Conservation (phyloP, 2,329 filamentous ascomycete species). For the Daldinia sp. region DNA sequence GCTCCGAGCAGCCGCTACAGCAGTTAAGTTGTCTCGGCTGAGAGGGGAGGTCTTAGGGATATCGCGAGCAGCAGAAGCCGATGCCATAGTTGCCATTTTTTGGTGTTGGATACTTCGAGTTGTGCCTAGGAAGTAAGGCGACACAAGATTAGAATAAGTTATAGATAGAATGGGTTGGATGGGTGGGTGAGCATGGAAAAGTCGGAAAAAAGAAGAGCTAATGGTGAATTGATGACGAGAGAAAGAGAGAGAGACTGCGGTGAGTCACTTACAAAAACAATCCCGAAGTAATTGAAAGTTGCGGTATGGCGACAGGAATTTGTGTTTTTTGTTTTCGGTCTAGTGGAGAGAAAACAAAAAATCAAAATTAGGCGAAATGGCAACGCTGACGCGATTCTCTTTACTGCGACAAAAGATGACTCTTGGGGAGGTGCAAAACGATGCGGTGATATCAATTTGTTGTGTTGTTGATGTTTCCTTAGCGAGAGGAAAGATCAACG, state of each 20-base stretch:
- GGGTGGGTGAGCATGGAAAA: not conserved
- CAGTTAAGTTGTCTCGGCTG: conserved; percentile 78
- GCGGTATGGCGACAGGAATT: conserved; percentile 46
- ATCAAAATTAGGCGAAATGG: conserved; percentile 53
- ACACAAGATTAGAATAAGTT: conserved; percentile 49
- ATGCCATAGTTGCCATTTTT: conserved; percentile 74
- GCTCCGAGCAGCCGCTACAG: conserved; percentile 73
- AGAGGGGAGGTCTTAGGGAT: conserved; percentile 68
- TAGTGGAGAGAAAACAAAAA: conserved; percentile 49
- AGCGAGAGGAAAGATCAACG: conserved; percentile 54
- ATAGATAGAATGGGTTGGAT: conserved; percentile 29
- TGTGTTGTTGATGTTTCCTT: conserved; percentile 64
- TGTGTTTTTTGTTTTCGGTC: conserved; percentile 44
- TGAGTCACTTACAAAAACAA: conserved; percentile 54
- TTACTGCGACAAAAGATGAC: conserved; percentile 70
- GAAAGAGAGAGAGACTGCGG: not conserved
- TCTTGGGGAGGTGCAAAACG: conserved; percentile 62
- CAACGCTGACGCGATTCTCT: conserved; percentile 69
- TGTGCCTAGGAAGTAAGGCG: conserved; percentile 54
- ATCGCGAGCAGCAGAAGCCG: conserved; percentile 75
- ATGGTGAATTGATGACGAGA: conserved; percentile 27
- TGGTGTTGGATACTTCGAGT: conserved; percentile 61
- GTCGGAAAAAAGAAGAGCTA: not conserved
- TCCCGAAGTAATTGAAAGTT: conserved; percentile 52
- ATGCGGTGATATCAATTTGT: conserved; percentile 54